A percentile compares a stretch with the other conserved stretches of the same genome.
These are phyloP conservation scores for Brachypodium distachyon DNA, from an alignment of 202 grass and related monocot genomes.

Conservation along the genomic window DNA sequence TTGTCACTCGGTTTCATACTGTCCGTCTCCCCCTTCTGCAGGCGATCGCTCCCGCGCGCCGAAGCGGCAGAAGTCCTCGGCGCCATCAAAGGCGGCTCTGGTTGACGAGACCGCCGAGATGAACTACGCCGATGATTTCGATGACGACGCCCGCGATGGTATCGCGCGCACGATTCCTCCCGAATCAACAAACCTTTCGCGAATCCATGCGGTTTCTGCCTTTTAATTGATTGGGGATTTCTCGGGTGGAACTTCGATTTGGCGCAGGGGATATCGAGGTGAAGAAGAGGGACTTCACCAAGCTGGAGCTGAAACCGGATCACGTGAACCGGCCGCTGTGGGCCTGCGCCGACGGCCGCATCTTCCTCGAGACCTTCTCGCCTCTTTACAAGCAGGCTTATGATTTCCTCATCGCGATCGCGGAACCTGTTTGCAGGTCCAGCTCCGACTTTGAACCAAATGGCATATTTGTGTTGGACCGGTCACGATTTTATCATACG, in stretches of 20 bases:
- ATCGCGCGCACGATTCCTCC: constrained; percentile 1
- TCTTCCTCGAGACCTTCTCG: constrained; percentile 89
- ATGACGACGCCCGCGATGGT: constrained; percentile 70
- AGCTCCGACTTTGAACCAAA: not conserved
- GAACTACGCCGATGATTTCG: constrained; percentile 64
- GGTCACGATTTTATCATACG: not conserved
- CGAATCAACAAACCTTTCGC: not conserved
- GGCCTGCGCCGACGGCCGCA: constrained; percentile 86
- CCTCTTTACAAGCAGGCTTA: constrained; percentile 97
- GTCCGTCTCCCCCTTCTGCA: not conserved
- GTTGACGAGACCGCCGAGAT: constrained; percentile 65
- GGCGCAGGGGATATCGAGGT: constrained; percentile 41
- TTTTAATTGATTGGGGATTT: not conserved
- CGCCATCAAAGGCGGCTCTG: constrained; percentile 36
- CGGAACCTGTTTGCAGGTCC: constrained; percentile 89
- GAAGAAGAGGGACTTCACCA: constrained; percentile 92
- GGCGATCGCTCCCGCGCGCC: constrained; percentile 53
- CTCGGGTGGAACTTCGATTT: not conserved
- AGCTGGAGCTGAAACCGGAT: constrained; percentile 80
- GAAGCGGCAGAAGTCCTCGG: constrained; percentile 60
- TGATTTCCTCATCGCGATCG: constrained; percentile 96
- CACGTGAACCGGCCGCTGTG: constrained; percentile 73
- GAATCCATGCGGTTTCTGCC: constrained; percentile 13
- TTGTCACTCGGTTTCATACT: not conserved
- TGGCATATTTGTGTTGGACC: not conserved